Base-by-base conservation (phyloP, 495 filamentous ascomycete genomes). In the Cladorrhinum samala region DNA sequence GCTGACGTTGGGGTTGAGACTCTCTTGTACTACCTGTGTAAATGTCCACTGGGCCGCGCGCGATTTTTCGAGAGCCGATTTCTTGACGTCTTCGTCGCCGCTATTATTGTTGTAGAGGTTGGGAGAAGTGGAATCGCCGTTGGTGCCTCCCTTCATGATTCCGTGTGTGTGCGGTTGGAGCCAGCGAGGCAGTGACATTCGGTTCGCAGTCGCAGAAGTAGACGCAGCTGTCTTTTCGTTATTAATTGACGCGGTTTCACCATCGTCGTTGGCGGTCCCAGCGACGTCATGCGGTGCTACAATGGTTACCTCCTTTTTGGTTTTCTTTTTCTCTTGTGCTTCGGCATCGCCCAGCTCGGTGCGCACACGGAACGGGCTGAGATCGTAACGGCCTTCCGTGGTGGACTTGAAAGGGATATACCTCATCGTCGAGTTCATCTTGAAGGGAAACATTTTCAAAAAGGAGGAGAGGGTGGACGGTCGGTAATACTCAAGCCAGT, bases 401-500 rank as follows among this genome's bases (percentile, higher is more conserved):
- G 84, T 83, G 6, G 79, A 76, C 43, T 83, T 83, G 48, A 91
- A 75, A 4, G 89, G 87, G 9, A 92, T 80, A 65, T 91, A 91
- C 54, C 82, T 84, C 44, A 89, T 74, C 0, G 87, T 90, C 0
- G 87, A 91, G 63, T 95, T 95, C 77, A 96, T 86, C 59, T 87
- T 88, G 70, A 83, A 94, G 0, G 89, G 80, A 62, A 94, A 96
- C 57, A 95, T 83, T 68, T 96, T 97, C 8, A 78, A 74, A 54
- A 96, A 87, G 0, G 89, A 89, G 0, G 91, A 93, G 4, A 97
- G 67, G 0, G 86, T 84, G 13, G 86, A 77, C 1, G 93, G 94
- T 8, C 90, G 83, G 66, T 98, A 98, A 64, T 95, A 96, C 59
- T 97, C 93, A n/a, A 92, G 75, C 94, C 94, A 98, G 68, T 94